Evolutionary conservation across 768 basidiomycete species (phyloP).

Genomic region (Tubosaeta sp.): DNA sequence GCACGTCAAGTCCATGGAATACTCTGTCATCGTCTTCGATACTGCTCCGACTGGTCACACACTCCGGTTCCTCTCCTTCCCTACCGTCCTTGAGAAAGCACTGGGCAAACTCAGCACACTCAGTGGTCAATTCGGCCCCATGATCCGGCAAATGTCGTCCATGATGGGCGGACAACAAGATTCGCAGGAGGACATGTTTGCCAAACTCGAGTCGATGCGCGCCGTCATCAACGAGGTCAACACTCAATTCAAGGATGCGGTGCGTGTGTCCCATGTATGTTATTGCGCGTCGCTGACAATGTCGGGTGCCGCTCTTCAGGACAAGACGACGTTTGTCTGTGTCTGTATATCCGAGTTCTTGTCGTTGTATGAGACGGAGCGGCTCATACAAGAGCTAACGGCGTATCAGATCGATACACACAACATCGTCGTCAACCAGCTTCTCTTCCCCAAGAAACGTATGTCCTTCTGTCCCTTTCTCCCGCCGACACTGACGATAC

Average conservation of each 20-base stretch:
- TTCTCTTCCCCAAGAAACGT: constrained; percentile 91
- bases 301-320: constrained; percentile 41
- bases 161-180: constrained; percentile 94
- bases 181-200: constrained; percentile 97
- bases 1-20: constrained; percentile 99
- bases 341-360: constrained; percentile 99
- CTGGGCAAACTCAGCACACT: constrained; percentile 90
- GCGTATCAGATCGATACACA: constrained; percentile 96
- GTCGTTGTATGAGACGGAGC: constrained; percentile 97
- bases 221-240: constrained; percentile 98
- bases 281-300: not conserved
- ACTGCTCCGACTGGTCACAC: constrained; percentile 99
- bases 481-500: not conserved
- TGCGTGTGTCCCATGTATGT: constrained; percentile 35
- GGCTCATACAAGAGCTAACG: constrained; percentile 94
- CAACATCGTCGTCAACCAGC: constrained; percentile 97
- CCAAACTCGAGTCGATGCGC: constrained; percentile 95
- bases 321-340: constrained; percentile 98
- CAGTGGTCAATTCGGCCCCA: constrained; percentile 94
- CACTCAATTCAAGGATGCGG: constrained; percentile 98
- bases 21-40: constrained; percentile 99
- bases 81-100: constrained; percentile 95
- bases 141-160: constrained; percentile 93
- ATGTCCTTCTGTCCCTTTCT: constrained; percentile 24
- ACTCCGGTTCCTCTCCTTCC: constrained; percentile 97